Evolutionary conservation across 306 rosid species (phyloP).

Genomic region (Sindora glabra): DNA sequence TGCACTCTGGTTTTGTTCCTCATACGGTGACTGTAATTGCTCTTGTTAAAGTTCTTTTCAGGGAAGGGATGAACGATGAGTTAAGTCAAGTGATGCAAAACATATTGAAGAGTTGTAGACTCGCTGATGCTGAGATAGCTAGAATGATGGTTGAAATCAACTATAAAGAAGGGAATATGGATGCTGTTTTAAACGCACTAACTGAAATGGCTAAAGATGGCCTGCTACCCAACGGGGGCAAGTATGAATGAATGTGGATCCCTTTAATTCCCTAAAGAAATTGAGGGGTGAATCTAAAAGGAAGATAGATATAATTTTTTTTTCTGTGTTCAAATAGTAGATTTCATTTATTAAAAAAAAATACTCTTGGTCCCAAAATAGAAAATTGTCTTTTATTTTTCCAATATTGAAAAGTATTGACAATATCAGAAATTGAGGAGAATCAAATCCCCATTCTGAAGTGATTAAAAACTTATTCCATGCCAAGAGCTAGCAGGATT

Average conservation of each 20-base stretch:
- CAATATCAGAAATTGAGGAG: too few species aligned
- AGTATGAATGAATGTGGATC: too few species aligned
- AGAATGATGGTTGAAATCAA: conserved; percentile 64
- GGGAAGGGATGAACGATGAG: conserved; percentile 54
- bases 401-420: too few species aligned
- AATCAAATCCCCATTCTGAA: too few species aligned
- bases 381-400: too few species aligned
- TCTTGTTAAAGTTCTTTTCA: conserved; percentile 54
- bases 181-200: conserved; percentile 54
- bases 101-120: conserved; percentile 49
- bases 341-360: too few species aligned
- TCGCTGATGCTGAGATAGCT: conserved; percentile 63
- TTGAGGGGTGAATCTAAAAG: too few species aligned
- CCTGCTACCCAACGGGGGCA: conserved; percentile 58
- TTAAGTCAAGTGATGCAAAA: conserved; percentile 46
- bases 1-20: conserved; percentile 56
- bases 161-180: conserved; percentile 85
- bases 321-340: too few species aligned
- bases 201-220: conserved; percentile 82
- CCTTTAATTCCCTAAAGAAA: too few species aligned
- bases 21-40: conserved; percentile 63
- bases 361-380: too few species aligned
- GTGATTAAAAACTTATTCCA: not conserved
- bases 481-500: not conserved
- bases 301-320: too few species aligned